Evolutionary conservation across 495 filamentous ascomycete species (phyloP).

Genomic region (Tuber calosporum): DNA sequence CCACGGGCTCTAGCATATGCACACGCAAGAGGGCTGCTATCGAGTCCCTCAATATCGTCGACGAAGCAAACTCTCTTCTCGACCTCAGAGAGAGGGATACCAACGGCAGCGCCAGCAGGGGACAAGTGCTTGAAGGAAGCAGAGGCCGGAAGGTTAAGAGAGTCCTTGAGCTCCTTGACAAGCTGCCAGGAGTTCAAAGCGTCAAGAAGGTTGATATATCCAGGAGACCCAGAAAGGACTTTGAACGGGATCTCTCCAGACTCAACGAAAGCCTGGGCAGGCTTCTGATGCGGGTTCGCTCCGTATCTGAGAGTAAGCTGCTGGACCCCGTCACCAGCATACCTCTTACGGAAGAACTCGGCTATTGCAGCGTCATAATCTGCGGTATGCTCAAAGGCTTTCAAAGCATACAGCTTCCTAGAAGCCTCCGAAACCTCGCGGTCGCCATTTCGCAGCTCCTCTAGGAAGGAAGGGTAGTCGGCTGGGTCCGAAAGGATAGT

Average conservation of each 20-base stretch:
- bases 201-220: conserved; percentile 95
- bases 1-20: conserved; percentile 93
- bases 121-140: conserved; percentile 99
- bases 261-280: conserved; percentile 71
- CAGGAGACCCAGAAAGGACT: conserved; percentile 83
- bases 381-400: conserved; percentile 97
- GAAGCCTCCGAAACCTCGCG: conserved; percentile 72
- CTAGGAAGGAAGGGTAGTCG: conserved; percentile 89
- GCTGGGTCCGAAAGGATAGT: conserved; percentile 88
- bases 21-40: conserved; percentile 76
- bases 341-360: conserved; percentile 94
- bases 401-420: conserved; percentile 81
- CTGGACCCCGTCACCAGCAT: conserved; percentile 75
- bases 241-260: conserved; percentile 82
- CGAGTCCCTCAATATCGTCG: conserved; percentile 82
- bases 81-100: conserved; percentile 69
- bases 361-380: conserved; percentile 93
- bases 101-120: conserved; percentile 90
- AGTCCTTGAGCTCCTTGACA: conserved; percentile 90
- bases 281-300: conserved; percentile 95
- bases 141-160: conserved; percentile 80
- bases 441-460: conserved; percentile 74
- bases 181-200: conserved; percentile 93
- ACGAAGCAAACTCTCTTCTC: conserved; percentile 98
- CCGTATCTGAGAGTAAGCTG: conserved; percentile 86